phyloP scores from a whole-genome alignment of 345 rosid species.

The Murraya paniculata region DNA sequence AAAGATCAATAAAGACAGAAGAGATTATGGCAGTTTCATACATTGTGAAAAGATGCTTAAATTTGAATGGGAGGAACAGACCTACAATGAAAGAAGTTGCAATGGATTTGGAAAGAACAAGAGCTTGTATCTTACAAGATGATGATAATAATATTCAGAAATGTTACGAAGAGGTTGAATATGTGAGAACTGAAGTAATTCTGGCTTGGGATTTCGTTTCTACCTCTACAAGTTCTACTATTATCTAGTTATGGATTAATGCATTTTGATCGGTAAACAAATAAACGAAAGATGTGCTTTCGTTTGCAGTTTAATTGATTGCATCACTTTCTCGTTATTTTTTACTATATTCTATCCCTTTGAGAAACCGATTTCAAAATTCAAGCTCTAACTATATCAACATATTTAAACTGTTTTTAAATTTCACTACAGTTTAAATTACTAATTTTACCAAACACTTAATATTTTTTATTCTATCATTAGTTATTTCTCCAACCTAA shows the following conservation, averaged over 20 bases:
- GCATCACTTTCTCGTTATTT: too few relatives aligned
- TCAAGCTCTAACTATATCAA: too few relatives aligned
- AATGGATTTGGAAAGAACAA: background rate
- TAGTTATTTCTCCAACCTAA: too few relatives aligned
- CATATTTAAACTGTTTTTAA: too few relatives aligned
- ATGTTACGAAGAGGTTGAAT: background rate
- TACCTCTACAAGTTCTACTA: background rate
- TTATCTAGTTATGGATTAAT: background rate
- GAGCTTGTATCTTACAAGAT: background rate
- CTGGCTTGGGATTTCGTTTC: background rate
- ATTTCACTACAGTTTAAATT: too few relatives aligned
- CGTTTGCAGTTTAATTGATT: background rate
- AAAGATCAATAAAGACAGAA: background rate
- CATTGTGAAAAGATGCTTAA: background rate
- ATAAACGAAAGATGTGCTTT: background rate
- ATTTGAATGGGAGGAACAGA: background rate
- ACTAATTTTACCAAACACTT: too few relatives aligned
- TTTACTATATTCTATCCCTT: too few relatives aligned
- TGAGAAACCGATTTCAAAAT: too few relatives aligned
- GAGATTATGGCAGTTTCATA: background rate
- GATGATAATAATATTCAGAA: background rate
- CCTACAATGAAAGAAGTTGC: constrained; percentile 9
- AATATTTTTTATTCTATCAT: too few relatives aligned
- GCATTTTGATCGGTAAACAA: too few relatives aligned
- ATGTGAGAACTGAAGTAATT: background rate